Percentiles rank a stretch among this genome's conserved stretches.
phyloP scores from a whole-genome alignment of 345 rosid species.

The Passiflora organensis region DNA sequence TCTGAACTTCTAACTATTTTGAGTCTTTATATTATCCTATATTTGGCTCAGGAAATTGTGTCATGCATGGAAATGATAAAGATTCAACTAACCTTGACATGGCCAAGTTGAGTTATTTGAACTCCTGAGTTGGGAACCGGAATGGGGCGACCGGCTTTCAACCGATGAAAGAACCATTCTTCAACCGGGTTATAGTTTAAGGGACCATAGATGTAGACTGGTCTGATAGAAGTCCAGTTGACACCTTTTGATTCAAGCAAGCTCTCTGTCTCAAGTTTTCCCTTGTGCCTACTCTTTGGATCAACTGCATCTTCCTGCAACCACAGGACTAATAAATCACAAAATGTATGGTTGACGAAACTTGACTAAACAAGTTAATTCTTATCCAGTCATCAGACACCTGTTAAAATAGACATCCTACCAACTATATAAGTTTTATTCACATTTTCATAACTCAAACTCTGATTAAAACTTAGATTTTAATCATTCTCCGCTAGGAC shows the following conservation, averaged over 20 bases:
- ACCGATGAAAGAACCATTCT: constrained; percentile 97
- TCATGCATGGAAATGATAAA: too few species aligned
- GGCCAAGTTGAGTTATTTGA: constrained; percentile 88
- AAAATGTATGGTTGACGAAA: neutral
- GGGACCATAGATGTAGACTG: constrained; percentile 94
- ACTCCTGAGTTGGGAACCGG: constrained; percentile 82
- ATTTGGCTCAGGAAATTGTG: too few species aligned
- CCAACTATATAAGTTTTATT: too few species aligned
- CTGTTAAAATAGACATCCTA: neutral
- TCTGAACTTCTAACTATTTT: too few species aligned
- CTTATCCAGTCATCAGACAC: neutral
- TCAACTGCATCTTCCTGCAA: constrained; percentile 79
- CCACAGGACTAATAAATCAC: neutral
- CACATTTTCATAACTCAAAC: too few species aligned
- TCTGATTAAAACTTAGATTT: too few species aligned
- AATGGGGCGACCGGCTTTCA: constrained; percentile 91
- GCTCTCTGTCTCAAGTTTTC: constrained; percentile 84
- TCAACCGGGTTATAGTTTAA: constrained; percentile 96
- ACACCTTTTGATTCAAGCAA: constrained; percentile 58
- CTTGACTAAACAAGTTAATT: too few species aligned
- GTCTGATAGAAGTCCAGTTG: constrained; percentile 90
- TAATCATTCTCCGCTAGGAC: too few species aligned
- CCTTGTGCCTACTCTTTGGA: constrained; percentile 98
- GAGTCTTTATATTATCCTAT: too few species aligned
- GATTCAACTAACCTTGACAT: constrained; percentile 62